Conservation (phyloP, 1,139 yeast species). For the Pneumocystis jirovecii region DNA sequence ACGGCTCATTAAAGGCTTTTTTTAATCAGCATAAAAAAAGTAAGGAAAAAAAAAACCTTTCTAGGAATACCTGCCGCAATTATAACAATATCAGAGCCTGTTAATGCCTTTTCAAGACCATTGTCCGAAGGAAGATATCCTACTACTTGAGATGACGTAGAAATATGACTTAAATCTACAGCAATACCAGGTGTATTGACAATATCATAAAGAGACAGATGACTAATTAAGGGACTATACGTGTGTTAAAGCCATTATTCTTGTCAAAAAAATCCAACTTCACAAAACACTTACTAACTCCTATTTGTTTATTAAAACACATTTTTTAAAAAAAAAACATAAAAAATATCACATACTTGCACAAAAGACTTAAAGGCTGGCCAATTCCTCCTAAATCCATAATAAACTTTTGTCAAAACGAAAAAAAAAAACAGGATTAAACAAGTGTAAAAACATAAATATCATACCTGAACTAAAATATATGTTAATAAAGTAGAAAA, state of each 20-base stretch:
- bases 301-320: background rate
- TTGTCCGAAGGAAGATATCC: constrained; percentile 54
- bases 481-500: background rate
- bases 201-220: constrained; percentile 72
- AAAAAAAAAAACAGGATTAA: constrained; percentile 25
- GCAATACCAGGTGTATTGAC: constrained; percentile 87
- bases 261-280: constrained; percentile 25
- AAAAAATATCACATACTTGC: constrained; percentile 39
- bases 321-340: background rate
- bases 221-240: constrained; percentile 32
- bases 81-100: constrained; percentile 60
- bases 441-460: background rate
- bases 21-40: constrained; percentile 21
- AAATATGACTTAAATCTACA: constrained; percentile 78
- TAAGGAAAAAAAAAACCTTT: constrained; percentile 24
- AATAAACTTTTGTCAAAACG: background rate
- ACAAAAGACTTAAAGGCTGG: constrained; percentile 75
- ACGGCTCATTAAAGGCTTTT: constrained; percentile 93
- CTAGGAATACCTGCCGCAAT: constrained; percentile 97
- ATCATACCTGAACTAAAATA: background rate
- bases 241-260: background rate
- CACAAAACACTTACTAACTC: constrained; percentile 19
- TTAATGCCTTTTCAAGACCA: constrained; percentile 41
- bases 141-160: constrained; percentile 58
- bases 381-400: constrained; percentile 40